Percentiles rank a stretch among this genome's conserved stretches.
Conservation (phyloP, 768 basidiomycete genomes). For the Tricholoma sp. region DNA sequence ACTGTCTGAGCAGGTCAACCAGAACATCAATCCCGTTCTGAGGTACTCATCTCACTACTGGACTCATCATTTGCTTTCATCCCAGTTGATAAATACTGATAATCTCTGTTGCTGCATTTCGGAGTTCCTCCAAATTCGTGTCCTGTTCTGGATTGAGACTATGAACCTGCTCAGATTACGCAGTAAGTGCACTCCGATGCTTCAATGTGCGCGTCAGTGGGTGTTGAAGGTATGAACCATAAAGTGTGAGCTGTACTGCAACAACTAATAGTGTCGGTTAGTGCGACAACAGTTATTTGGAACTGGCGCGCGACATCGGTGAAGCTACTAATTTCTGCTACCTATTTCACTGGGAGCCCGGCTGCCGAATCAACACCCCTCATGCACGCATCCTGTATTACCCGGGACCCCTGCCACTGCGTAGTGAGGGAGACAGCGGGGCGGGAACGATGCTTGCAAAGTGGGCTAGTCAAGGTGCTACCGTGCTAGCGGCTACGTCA, state of each 20-base stretch:
- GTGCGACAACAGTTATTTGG: background rate
- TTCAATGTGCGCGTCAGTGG: slow-evolving; percentile 6
- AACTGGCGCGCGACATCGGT: slow-evolving; percentile 2
- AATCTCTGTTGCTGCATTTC: background rate
- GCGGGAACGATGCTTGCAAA: too few species aligned
- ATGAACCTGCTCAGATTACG: slow-evolving; percentile 19
- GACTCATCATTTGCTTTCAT: background rate
- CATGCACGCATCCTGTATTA: too few species aligned
- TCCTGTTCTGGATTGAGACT: slow-evolving; percentile 24
- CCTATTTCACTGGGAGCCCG: slow-evolving; percentile 12
- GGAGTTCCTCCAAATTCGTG: slow-evolving; percentile 11
- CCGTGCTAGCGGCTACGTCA: too few species aligned
- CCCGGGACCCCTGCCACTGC: too few species aligned
- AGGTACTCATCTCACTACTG: slow-evolving; percentile 4
- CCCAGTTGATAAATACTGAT: background rate
- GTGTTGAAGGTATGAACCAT: slow-evolving; percentile 4
- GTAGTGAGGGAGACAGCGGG: too few species aligned
- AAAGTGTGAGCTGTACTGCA: too few species aligned
- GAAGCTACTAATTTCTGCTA: slow-evolving; percentile 15
- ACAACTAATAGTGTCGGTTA: background rate
- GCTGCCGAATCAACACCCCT: slow-evolving; percentile 13
- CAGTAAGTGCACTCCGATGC: slow-evolving; percentile 13
- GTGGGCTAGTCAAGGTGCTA: too few species aligned
- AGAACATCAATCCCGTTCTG: slow-evolving; percentile 5
- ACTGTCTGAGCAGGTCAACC: background rate